Base-by-base conservation (phyloP, 176 grass and related monocot species). In the Oryza coarctata region DNA sequence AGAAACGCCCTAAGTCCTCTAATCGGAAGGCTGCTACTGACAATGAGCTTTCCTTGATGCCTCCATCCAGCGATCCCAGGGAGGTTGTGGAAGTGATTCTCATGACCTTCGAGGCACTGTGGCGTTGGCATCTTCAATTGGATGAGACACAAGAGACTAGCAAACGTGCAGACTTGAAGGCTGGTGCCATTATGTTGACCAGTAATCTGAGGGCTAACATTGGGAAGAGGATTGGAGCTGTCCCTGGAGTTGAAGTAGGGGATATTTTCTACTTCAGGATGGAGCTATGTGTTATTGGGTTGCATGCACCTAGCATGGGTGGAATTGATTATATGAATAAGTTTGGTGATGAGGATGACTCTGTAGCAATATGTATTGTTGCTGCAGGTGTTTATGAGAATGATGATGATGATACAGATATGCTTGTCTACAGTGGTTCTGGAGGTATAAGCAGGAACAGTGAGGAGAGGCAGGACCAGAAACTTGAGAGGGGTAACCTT, bases 201-300 rank as follows among this genome's bases (percentile, higher is more conserved):
- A 57, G 34, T 3, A 81, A 94, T 88, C 52, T 98, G 39, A 94
- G 78, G 83, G 90, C 92, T 58, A 98, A 98, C 20, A 18, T 68
- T 7, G 84, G 86, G 61, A 98, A 84, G 84, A 86, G 86, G 74
- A 73, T 94, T 28, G 95, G 95, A 12, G 15, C 38, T 38, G 68
- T 94, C 73, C 90, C 95, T 83, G 95, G 95, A 40, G 82, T 98
- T 36, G 83, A 91, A 70, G 64, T 98, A 76, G 95, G 95, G 17
- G 95, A 94, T 83, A 94, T 98, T 88, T 98, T 98, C 82, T 98
- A 92, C 76, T 94, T 94, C 68, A 88, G 95, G 71, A 94, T 98
- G 88, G 95, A 98, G 58, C 69, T 98, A 66, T 91, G 90, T 76
- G 15, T 98, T 78, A 79, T 94, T 25, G 95, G 95, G 4, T 76